These are phyloP conservation scores for Deakozyma indianensis DNA, from an alignment of 805 yeast genomes.

Conservation along the genomic window DNA sequence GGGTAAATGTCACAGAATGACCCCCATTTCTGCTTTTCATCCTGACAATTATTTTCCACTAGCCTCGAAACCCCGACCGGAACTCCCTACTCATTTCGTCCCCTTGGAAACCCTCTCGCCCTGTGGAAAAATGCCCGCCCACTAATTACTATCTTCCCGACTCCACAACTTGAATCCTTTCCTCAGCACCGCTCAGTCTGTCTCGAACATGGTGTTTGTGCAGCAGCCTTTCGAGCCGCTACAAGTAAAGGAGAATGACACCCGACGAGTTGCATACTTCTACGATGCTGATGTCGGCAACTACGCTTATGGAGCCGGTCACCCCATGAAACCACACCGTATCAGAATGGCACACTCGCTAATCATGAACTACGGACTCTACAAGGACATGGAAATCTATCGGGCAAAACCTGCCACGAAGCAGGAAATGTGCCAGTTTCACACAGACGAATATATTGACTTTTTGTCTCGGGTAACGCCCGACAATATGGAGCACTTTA, in stretches of 20 bases:
- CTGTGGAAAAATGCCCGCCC: no score
- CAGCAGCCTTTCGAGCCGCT: slow-evolving; percentile 45
- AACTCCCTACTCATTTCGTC: no score
- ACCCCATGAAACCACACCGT: slow-evolving; percentile 98
- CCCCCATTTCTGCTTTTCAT: no score
- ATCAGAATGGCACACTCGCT: slow-evolving; percentile 97
- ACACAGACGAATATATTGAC: slow-evolving; percentile 93
- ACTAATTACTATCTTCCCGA: no score
- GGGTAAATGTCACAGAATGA: no score
- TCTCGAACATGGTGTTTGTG: background rate
- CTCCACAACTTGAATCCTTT: no score
- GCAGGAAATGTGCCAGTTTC: slow-evolving; percentile 97
- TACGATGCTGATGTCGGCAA: slow-evolving; percentile 91
- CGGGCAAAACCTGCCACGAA: slow-evolving; percentile 96
- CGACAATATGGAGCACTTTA: slow-evolving; percentile 74
- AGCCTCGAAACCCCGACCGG: no score
- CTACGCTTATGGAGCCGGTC: slow-evolving; percentile 96
- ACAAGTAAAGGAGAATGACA: slow-evolving; percentile 38
- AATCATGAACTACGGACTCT: slow-evolving; percentile 92
- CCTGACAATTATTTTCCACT: no score
- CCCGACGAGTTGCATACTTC: slow-evolving; percentile 59
- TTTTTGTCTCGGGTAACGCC: slow-evolving; percentile 84
- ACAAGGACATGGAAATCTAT: slow-evolving; percentile 93
- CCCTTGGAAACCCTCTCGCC: no score
- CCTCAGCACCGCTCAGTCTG: no score